Base-by-base conservation (phyloP, 495 filamentous ascomycete genomes). In the Penicillium macrosclerotiorum region DNA sequence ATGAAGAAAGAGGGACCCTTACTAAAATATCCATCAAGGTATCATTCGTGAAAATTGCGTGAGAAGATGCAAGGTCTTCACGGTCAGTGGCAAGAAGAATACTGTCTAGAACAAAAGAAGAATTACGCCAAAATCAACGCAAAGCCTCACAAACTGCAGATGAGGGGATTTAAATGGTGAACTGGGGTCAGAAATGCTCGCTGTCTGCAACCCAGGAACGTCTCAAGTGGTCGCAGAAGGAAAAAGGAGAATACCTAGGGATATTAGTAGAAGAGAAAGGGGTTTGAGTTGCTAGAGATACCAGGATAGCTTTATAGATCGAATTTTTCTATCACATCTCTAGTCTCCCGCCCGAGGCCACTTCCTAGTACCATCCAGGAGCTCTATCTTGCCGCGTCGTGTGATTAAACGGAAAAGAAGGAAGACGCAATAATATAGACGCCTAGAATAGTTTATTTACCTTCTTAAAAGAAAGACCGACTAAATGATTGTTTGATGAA, bases 21-120 rank as follows among this genome's bases (percentile, higher is more conserved):
- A 42, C 39, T 32, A 9, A 31, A 32, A 32, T 31, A 31, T 16
- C 27, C 25, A 25, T 20, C 30, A 20, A 42, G 39, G 39, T 39
- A 39, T 39, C 36, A 22, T 12, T 39, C 26, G 39, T 27, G 32
- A 16, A 42, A 32, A 13, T 42, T 32, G 39, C 27, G 26, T 13
- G 32, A 32, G 17, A 32, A 31, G 39, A 42, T 2, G 14, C 25
- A 42, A 32, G 39, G 39, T 32, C 14, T 32, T 42, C 39, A 42
- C 27, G 39, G 26, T 20, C 39, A 42, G 39, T 42, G 39, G 39
- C 13, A 32, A 42, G 32, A 17, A 33, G 39, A 42, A 31, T 42
- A 42, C 27, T 42, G 27, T 27, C 26, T 42, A 17, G 27, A 42
- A 42, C 39, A 42, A 18, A 31, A 30, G 16, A 42, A 16, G 32